Evolutionary conservation across 108 stramenopile genomes (phyloP), one percentile per base, ranked within the genome.

Genomic region (Cylindrotheca closterium): DNA sequence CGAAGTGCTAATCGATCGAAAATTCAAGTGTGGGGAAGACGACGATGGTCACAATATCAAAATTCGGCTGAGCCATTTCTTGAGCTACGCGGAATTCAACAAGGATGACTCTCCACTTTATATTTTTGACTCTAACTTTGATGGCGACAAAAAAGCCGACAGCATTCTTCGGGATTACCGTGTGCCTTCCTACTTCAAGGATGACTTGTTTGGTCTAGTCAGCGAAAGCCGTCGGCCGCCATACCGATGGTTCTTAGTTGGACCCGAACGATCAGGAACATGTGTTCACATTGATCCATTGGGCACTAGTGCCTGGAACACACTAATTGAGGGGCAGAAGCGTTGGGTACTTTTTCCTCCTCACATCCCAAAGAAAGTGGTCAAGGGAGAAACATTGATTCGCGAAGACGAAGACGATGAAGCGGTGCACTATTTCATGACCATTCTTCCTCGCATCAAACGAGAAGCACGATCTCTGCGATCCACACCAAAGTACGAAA

Each of bases 301-400:
- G 28, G 96, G 86, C 15, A 99, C 98, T 8, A 79, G 79, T 47
- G 99, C 99, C 22, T 99, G 99, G 99, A 99, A 99, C 77, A 97
- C 99, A 1, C 74, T 97, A 30, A 67, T 98, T 37, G 51, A 60
- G 0, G 99, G 99, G 0, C 65, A 89, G 55, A 99, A 99, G 73
- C 89, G 96, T 5, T 99, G 99, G 99, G 95, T 97, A 48, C 69
- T 99, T 19, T 98, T 99, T 65, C 98, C 98, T 12, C 99, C 99
- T 5, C 79, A 81, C 48, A 79, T 92, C 1, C 74, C 93, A 25
- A 95, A 88, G 65, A 56, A 62, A 29, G 74, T 98, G 15, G 97
- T 92, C 29, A 98, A 96, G 78, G 97, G 94, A 5, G 78, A 67
- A 47, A 73, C 73, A 3, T 57, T 95, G 50, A 73, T 91, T 24